A percentile compares a stretch with the other conserved stretches of the same genome.
These are phyloP conservation scores for Rhodotorula sp. DNA, from an alignment of 1,284 basidiomycete species.

Conservation along the genomic window DNA sequence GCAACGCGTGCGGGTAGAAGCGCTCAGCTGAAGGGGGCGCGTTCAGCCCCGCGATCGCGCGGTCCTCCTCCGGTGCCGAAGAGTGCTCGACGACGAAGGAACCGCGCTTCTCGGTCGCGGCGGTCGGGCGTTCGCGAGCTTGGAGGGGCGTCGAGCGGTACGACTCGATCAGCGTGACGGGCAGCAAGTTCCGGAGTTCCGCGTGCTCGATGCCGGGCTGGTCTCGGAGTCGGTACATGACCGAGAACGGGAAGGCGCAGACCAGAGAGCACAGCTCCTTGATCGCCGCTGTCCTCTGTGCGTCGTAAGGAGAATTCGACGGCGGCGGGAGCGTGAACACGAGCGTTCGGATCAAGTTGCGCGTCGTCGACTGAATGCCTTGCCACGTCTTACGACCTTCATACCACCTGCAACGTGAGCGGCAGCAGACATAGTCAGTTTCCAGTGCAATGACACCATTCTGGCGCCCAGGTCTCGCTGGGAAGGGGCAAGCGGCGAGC, in stretches of 20 bases:
- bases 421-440: not conserved
- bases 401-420: constrained; percentile 24
- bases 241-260: constrained; percentile 34
- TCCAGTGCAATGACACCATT: too few species aligned
- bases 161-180: constrained; percentile 21
- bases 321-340: constrained; percentile 21
- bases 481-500: too few species aligned
- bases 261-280: constrained; percentile 27
- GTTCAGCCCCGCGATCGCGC: constrained; percentile 23
- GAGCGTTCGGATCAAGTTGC: constrained; percentile 30
- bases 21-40: constrained; percentile 10
- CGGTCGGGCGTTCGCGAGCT: not conserved
- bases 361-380: constrained; percentile 20
- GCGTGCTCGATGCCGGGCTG: constrained; percentile 25
- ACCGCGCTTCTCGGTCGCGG: not conserved
- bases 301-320: constrained; percentile 4
- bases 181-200: constrained; percentile 28
- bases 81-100: constrained; percentile 27
- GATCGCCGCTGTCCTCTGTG: constrained; percentile 8
- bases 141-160: constrained; percentile 13
- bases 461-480: not conserved
- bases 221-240: constrained; percentile 38
- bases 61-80: constrained; percentile 23
- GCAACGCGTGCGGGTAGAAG: constrained; percentile 10
- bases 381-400: constrained; percentile 35